Evolutionary conservation across 768 basidiomycete genomes (phyloP), one percentile per base, ranked within the genome.

Genomic region (Fomitopsis serialis): DNA sequence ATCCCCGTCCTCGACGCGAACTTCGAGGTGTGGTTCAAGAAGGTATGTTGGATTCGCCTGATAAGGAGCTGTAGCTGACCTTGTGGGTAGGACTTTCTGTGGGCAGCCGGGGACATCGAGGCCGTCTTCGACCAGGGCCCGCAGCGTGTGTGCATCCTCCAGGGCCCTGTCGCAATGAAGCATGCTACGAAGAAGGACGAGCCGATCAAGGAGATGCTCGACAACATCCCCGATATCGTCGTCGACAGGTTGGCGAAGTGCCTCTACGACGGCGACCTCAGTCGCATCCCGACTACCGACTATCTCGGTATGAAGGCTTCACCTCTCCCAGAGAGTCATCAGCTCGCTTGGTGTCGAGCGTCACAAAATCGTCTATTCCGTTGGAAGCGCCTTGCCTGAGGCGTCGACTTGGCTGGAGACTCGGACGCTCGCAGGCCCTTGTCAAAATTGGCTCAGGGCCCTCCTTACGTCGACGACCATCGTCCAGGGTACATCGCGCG

Each of bases 21-120:
- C 60, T 98, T 98, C 65, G 92, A 95, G 67, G 94, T 98, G 48
- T 99, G 97, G 97, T 98, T 99, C 77, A 98, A 99, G 81, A 99
- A 99, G 87, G 92, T 89, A 56, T 36, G 77, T 57, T 40, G 36
- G 25, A 5, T 21, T 45, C 9, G 24, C 11, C 25, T 24, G 13
- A 32, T 29, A n/a, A 32, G 13, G 11, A 24, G 22, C 21, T 3
- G 37, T 17, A 45, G 48, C 53, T 59, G 36, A 64, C 44, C 54
- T 23, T 42, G 47, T 57, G 56, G 48, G 21, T 60, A 92, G 90
- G 96, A 98, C 68, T 98, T 95, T 6, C 82, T 98, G 11, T 98
- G 96, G 95, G 89, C 90, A 37, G 90, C 93, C 2, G 96, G 98
- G 70, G 97, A 99, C 68, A 94, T 98, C 58, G 97, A 98, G 56